Evolutionary conservation across 495 filamentous ascomycete species (phyloP).

Genomic region (Aspergillus hancockii): DNA sequence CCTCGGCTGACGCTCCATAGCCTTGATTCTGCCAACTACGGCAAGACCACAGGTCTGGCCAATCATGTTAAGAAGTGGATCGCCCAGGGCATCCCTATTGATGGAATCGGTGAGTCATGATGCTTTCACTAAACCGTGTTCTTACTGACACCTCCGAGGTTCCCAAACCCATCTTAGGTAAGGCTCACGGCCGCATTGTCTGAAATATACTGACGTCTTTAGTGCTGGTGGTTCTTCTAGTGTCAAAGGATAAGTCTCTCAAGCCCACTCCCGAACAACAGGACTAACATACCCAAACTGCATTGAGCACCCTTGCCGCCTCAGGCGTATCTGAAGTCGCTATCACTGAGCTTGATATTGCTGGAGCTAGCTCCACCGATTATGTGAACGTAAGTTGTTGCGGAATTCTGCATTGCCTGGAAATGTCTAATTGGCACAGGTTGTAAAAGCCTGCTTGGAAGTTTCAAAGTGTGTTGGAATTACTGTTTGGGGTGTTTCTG

Average conservation of each 20-base stretch:
- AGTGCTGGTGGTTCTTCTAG: slow-evolving; percentile 17
- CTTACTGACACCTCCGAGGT: slow-evolving; percentile 30
- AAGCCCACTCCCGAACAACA: background rate
- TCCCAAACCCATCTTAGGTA: slow-evolving; percentile 63
- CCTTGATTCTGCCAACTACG: slow-evolving; percentile 41
- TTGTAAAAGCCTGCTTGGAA: too few species aligned
- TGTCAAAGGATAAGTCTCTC: slow-evolving; percentile 28
- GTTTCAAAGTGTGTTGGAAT: too few species aligned
- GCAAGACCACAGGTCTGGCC: slow-evolving; percentile 65
- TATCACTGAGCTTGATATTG: too few species aligned
- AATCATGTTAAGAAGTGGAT: slow-evolving; percentile 67
- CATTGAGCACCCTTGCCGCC: slow-evolving; percentile 58
- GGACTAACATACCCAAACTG: slow-evolving; percentile 33
- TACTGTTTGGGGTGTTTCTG: too few species aligned
- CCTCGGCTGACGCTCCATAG: slow-evolving; percentile 12
- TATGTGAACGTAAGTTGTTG: too few species aligned
- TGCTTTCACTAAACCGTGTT: background rate
- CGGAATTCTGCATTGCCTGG: too few species aligned
- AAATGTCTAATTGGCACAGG: too few species aligned
- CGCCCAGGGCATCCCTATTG: slow-evolving; percentile 65
- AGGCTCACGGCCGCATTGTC: too few species aligned
- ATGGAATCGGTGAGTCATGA: slow-evolving; percentile 59
- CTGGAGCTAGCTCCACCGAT: slow-evolving; percentile 51
- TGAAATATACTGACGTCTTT: background rate
- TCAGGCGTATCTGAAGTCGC: too few species aligned